A percentile compares a stretch with the other conserved stretches of the same genome.
Conservation (phyloP, 2,329 filamentous ascomycete species). For the Sarocladium oryzae region DNA sequence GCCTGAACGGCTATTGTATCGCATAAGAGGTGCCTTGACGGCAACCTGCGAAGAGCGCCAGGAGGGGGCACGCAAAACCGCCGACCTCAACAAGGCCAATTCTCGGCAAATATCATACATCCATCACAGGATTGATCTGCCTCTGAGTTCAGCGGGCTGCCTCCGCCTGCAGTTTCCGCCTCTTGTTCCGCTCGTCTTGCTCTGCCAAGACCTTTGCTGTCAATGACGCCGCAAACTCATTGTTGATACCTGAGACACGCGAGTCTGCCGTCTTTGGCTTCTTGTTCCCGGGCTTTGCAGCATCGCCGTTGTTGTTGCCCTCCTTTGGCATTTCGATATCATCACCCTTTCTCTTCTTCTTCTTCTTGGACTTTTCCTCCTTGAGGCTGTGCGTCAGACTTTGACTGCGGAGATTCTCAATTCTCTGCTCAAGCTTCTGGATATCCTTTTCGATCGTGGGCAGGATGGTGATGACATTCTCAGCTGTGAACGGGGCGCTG, state of each 20-base stretch:
- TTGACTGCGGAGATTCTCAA: conserved; percentile 60
- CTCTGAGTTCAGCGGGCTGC: conserved; percentile 7
- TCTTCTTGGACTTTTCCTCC: conserved; percentile 60
- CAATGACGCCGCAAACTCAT: conserved; percentile 75
- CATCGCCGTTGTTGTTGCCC: conserved; percentile 42
- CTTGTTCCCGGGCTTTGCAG: conserved; percentile 10
- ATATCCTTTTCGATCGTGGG: conserved; percentile 66
- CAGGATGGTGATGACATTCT: conserved; percentile 79
- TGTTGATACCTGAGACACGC: conserved; percentile 67
- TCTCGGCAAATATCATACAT: no score
- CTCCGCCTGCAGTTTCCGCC: conserved; percentile 54
- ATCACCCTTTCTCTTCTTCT: conserved; percentile 62
- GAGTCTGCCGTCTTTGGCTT: conserved; percentile 19
- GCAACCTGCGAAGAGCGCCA: no score
- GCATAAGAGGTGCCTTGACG: no score
- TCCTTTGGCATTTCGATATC: conserved; percentile 24
- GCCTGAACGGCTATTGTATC: no score
- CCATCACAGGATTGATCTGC: no score
- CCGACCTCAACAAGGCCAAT: no score
- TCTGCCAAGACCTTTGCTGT: conserved; percentile 84
- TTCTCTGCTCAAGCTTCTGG: conserved; percentile 56
- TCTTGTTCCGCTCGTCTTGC: conserved; percentile 75
- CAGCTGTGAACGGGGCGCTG: conserved; percentile 62
- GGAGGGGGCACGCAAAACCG: no score
- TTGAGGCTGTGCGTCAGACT: conserved; percentile 84